Evolutionary conservation across 2,329 filamentous ascomycete species (phyloP).

Genomic region (Talaromyces sp.): DNA sequence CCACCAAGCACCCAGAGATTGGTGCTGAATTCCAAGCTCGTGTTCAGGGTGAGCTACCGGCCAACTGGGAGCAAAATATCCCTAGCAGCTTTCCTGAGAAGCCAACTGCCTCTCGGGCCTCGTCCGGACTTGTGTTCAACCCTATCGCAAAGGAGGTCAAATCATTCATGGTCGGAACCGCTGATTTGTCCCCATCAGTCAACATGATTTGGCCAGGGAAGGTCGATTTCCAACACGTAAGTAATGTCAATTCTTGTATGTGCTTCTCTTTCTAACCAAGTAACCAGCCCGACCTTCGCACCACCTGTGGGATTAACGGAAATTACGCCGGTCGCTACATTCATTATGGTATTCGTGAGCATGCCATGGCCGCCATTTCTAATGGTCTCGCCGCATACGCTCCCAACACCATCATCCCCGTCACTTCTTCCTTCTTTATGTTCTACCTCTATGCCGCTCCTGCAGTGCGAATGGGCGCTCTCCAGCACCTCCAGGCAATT

Average conservation of each 20-base stretch:
- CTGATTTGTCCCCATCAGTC: conserved; percentile 57
- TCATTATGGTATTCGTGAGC: conserved; percentile 64
- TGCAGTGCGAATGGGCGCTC: conserved; percentile 63
- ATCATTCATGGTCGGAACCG: conserved; percentile 58
- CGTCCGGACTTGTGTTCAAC: conserved; percentile 55
- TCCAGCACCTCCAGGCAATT: conserved; percentile 59
- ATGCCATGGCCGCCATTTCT: conserved; percentile 75
- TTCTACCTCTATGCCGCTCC: conserved; percentile 63
- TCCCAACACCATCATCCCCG: conserved; percentile 58
- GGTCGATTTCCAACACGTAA: conserved; percentile 55
- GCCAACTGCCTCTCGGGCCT: conserved; percentile 54
- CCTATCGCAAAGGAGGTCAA: conserved; percentile 53
- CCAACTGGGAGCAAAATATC: conserved; percentile 55
- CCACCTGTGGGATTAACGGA: conserved; percentile 48
- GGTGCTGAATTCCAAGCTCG: conserved; percentile 53
- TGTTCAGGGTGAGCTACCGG: conserved; percentile 51
- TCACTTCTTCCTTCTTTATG: conserved; percentile 66
- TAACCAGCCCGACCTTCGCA: conserved; percentile 31
- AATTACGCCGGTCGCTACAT: conserved; percentile 55
- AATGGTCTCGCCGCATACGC: conserved; percentile 68
- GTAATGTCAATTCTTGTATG: conserved; percentile 7
- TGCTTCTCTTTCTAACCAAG: conserved; percentile 7
- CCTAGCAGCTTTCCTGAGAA: conserved; percentile 53
- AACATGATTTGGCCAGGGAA: conserved; percentile 60
- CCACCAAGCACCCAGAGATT: conserved; percentile 49